Conservation (phyloP, 164 flowering plant genomes). For the Magnolia officinalis region DNA sequence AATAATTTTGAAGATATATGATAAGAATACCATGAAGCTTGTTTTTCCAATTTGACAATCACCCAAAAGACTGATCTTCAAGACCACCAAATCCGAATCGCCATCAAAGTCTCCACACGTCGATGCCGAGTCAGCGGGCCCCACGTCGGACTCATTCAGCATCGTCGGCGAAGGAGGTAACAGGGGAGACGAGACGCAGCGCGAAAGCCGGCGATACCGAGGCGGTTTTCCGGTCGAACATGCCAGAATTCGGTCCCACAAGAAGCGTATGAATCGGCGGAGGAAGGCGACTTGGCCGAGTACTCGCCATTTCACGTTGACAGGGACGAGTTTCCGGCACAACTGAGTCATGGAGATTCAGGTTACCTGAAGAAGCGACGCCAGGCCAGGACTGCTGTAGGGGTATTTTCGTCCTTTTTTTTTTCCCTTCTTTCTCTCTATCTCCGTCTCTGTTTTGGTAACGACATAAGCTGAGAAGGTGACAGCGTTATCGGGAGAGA, state of each 20-base stretch:
- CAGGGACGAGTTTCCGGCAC: conserved; percentile 42
- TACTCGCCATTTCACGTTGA: conserved; percentile 38
- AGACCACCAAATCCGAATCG: conserved; percentile 66
- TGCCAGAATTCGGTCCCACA: conserved; percentile 53
- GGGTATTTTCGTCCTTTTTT: neutral
- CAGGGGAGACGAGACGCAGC: conserved; percentile 3
- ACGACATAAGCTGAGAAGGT: conserved; percentile 12
- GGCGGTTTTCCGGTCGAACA: conserved; percentile 47
- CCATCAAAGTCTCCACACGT: conserved; percentile 33
- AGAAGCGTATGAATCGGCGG: conserved; percentile 43
- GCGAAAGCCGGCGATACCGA: conserved; percentile 42
- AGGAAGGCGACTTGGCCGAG: conserved; percentile 36
- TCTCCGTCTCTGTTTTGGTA: neutral
- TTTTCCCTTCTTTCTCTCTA: conserved; percentile 1
- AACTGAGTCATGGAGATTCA: conserved; percentile 52
- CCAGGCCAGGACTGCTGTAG: conserved; percentile 19
- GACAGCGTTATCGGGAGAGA: conserved; percentile 19
- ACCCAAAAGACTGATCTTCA: conserved; percentile 86
- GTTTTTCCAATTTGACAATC: conserved; percentile 95
- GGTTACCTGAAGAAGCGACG: conserved; percentile 12
- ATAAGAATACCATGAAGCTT: conserved; percentile 57
- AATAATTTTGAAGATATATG: neutral
- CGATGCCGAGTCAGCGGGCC: conserved; percentile 14
- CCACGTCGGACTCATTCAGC: conserved; percentile 12
- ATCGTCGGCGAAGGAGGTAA: conserved; percentile 16